These are phyloP conservation scores for Austroboletus festivus DNA, from an alignment of 768 basidiomycete genomes.

Conservation along the genomic window DNA sequence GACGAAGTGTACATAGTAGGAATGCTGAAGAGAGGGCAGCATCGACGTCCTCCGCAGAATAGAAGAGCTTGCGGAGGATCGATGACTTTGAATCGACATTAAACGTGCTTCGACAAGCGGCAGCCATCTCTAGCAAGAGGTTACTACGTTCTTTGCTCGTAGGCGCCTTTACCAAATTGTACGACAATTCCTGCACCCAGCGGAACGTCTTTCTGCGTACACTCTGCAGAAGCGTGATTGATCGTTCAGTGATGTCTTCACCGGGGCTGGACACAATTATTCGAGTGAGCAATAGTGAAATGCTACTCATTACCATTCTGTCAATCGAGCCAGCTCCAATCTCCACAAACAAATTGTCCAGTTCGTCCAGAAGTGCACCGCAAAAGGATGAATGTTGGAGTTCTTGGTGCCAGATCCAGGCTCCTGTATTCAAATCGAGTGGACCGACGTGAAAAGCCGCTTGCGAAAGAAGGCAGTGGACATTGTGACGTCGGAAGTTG, in stretches of 20 bases:
- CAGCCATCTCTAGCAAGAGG: not conserved
- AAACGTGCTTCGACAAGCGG: not conserved
- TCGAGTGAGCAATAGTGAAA: slow-evolving; percentile 26
- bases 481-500: not conserved
- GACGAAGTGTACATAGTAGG: slow-evolving; percentile 16
- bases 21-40: slow-evolving; percentile 23
- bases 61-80: slow-evolving; percentile 4
- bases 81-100: not conserved
- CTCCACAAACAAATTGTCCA: not conserved
- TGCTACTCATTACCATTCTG: slow-evolving; percentile 24
- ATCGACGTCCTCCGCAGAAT: slow-evolving; percentile 12
- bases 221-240: not conserved
- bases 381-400: not conserved
- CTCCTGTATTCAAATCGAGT: slow-evolving; percentile 11
- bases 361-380: not conserved
- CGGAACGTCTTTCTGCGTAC: not conserved
- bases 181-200: not conserved
- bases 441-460: slow-evolving; percentile 12
- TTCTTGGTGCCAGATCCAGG: not conserved
- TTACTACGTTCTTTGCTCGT: not conserved
- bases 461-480: not conserved
- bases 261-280: not conserved
- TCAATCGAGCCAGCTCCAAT: slow-evolving; percentile 17
- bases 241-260: not conserved
- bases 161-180: not conserved